These are phyloP conservation scores for Pichia inconspicua DNA, from an alignment of 1,139 yeast species.

Conservation along the genomic window DNA sequence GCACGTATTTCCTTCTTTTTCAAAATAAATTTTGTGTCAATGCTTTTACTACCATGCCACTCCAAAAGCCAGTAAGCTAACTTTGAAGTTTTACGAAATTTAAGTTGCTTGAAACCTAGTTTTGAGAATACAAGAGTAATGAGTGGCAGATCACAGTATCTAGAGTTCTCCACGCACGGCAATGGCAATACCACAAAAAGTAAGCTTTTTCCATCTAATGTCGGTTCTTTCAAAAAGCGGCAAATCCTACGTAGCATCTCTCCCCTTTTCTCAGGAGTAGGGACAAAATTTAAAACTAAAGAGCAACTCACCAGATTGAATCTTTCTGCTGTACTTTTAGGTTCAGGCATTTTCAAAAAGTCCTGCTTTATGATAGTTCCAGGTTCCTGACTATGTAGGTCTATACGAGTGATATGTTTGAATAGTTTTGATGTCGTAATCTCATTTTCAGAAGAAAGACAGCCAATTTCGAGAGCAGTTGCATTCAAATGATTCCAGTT, in stretches of 20 bases:
- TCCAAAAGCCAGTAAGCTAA: conserved; percentile 70
- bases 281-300: conserved; percentile 80
- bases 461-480: conserved; percentile 73
- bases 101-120: conserved; percentile 48
- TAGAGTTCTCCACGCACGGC: conserved; percentile 76
- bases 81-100: conserved; percentile 57
- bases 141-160: conserved; percentile 54
- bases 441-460: conserved; percentile 57
- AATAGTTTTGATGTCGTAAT: conserved; percentile 55
- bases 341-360: conserved; percentile 71
- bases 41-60: conserved; percentile 33
- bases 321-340: conserved; percentile 34
- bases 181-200: conserved; percentile 76
- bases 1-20: conserved; percentile 42
- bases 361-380: conserved; percentile 62
- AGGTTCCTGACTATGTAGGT: conserved; percentile 73
- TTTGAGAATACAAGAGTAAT: conserved; percentile 38
- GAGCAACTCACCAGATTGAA: conserved; percentile 75
- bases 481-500: conserved; percentile 9
- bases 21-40: conserved; percentile 16
- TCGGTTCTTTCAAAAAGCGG: conserved; percentile 41
- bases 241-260: conserved; percentile 62
- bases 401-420: conserved; percentile 52
- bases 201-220: conserved; percentile 16
- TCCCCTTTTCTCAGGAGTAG: conserved; percentile 63